These are phyloP conservation scores for Malassezia restricta DNA, from an alignment of 1,284 basidiomycete species.

Conservation along the genomic window DNA sequence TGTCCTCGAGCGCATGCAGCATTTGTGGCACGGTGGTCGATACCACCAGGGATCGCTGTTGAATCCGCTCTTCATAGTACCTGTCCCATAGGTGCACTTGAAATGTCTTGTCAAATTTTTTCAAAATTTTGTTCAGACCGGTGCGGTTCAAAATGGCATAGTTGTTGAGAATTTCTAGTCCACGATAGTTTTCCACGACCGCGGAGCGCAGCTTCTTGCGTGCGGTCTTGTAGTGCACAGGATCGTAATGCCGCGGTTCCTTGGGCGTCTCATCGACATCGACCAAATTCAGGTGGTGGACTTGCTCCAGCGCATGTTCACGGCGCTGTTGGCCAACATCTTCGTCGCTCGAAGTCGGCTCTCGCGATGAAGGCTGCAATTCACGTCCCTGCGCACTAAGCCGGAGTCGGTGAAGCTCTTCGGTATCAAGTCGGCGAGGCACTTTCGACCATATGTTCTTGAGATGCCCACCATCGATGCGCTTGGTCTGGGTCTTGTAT, in stretches of 20 bases:
- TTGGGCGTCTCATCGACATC: background rate
- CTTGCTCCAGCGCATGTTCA: conserved; percentile 26
- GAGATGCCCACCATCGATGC: background rate
- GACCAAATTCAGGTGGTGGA: conserved; percentile 18
- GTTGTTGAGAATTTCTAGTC: conserved; percentile 65
- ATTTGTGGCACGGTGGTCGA: conserved; percentile 57
- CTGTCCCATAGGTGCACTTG: conserved; percentile 56
- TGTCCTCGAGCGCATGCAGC: conserved; percentile 53
- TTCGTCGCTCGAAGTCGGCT: background rate
- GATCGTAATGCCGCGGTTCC: conserved; percentile 50
- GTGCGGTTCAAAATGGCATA: conserved; percentile 62
- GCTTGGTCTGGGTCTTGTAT: conserved; percentile 19
- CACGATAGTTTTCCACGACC: conserved; percentile 69
- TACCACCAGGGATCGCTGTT: conserved; percentile 48
- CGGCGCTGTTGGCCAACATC: conserved; percentile 32
- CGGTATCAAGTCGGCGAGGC: conserved; percentile 4
- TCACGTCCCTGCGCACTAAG: conserved; percentile 4
- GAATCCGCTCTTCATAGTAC: conserved; percentile 65
- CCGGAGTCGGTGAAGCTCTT: conserved; percentile 6
- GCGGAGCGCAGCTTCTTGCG: conserved; percentile 72
- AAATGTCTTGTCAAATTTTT: conserved; percentile 83
- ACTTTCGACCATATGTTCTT: conserved; percentile 16
- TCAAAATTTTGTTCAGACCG: conserved; percentile 72
- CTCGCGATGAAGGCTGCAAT: background rate
- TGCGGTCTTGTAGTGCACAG: conserved; percentile 67